These are phyloP conservation scores for Penicillium sp. DNA, from an alignment of 2,329 filamentous ascomycete species.

Conservation along the genomic window DNA sequence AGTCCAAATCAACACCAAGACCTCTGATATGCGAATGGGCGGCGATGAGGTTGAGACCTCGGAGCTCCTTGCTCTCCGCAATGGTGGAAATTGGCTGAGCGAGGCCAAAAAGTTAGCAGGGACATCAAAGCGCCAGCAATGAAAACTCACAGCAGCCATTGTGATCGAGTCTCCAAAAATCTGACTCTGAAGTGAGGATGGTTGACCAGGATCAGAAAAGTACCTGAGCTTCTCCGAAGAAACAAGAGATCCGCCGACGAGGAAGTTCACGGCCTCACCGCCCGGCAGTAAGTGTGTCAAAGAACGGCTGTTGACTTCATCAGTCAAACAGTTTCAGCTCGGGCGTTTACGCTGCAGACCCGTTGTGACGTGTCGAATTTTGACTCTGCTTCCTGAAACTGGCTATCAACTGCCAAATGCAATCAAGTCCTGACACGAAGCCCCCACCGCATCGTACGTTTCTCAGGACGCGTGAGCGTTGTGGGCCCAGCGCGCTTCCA, in stretches of 20 bases:
- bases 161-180: constrained; percentile 16
- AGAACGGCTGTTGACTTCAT: neutral
- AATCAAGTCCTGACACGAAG: neutral
- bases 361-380: neutral
- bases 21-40: constrained; percentile 98
- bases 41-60: constrained; percentile 94
- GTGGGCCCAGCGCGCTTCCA: neutral
- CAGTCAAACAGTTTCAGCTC: neutral
- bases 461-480: neutral
- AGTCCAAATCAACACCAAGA: constrained; percentile 88
- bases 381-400: neutral
- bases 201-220: constrained; percentile 17
- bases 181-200: constrained; percentile 12
- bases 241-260: constrained; percentile 17
- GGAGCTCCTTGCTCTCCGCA: constrained; percentile 92
- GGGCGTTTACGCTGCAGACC: neutral
- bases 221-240: constrained; percentile 7
- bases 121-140: neutral
- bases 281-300: constrained; percentile 33
- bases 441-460: neutral
- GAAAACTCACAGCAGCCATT: constrained; percentile 45
- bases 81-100: constrained; percentile 73
- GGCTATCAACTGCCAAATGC: neutral
- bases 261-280: constrained; percentile 23
- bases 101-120: constrained; percentile 11